These are phyloP conservation scores for Arxiozyma heterogenica DNA, from an alignment of 1,139 yeast species.

Conservation along the genomic window DNA sequence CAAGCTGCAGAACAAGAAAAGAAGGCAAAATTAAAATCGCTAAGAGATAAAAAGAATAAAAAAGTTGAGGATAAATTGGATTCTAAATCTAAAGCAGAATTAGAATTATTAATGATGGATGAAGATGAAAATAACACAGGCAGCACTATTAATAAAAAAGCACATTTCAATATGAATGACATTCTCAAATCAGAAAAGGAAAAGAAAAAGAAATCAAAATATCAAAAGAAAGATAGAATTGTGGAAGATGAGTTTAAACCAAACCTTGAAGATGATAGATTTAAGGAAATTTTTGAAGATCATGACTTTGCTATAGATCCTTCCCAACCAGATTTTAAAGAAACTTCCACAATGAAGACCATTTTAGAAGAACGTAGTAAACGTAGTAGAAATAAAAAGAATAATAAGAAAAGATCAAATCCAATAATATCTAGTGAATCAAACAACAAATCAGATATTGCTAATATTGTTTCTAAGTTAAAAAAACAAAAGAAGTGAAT, in stretches of 20 bases:
- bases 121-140: slow-evolving; percentile 49
- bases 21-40: slow-evolving; percentile 27
- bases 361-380: slow-evolving; percentile 66
- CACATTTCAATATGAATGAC: slow-evolving; percentile 76
- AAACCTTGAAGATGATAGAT: slow-evolving; percentile 74
- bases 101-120: slow-evolving; percentile 65
- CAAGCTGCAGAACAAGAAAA: slow-evolving; percentile 38
- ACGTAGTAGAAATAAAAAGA: slow-evolving; percentile 29
- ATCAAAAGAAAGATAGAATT: slow-evolving; percentile 42
- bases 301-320: slow-evolving; percentile 92
- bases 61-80: slow-evolving; percentile 15
- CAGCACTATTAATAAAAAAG: slow-evolving; percentile 33
- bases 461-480: slow-evolving; percentile 23
- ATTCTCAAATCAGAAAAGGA: slow-evolving; percentile 63
- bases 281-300: slow-evolving; percentile 75
- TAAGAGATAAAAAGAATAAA: slow-evolving; percentile 17
- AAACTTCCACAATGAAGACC: slow-evolving; percentile 78
- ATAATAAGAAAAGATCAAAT: slow-evolving; percentile 7
- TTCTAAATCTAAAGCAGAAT: slow-evolving; percentile 40
- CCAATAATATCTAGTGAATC: slow-evolving; percentile 5
- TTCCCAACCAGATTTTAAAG: slow-evolving; percentile 76
- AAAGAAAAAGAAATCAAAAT: slow-evolving; percentile 42
- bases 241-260: slow-evolving; percentile 57
- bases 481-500: slow-evolving; percentile 14
- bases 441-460: slow-evolving; percentile 10